phyloP scores from a whole-genome alignment of 331 rosid genomes.

The Malus hybrid region DNA sequence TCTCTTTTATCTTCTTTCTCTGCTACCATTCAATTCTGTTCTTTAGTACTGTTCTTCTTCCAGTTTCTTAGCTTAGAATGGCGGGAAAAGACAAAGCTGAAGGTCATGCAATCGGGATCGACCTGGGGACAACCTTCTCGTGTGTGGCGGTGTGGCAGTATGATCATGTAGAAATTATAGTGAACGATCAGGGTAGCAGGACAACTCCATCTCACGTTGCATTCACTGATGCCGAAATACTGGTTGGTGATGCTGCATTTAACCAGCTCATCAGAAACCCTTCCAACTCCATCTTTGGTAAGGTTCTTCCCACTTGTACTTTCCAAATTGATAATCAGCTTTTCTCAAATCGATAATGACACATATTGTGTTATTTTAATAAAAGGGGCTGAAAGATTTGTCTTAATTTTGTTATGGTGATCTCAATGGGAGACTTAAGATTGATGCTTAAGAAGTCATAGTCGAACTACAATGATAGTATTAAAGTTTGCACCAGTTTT shows the following conservation, averaged over 20 bases:
- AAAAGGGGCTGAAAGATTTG: no score
- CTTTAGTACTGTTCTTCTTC: not conserved
- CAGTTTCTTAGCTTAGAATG: not conserved
- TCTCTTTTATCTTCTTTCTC: no score
- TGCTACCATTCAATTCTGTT: not conserved
- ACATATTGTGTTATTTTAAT: no score
- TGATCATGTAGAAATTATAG: constrained; percentile 45
- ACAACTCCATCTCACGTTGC: constrained; percentile 54
- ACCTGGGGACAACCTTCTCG: constrained; percentile 50
- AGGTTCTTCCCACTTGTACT: not conserved
- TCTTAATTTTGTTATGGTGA: no score
- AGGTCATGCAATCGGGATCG: not conserved
- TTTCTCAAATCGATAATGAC: not conserved
- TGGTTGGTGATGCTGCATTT: constrained; percentile 54
- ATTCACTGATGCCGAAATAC: constrained; percentile 41
- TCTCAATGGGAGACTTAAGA: no score
- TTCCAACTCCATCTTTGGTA: constrained; percentile 48
- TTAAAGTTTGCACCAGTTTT: no score
- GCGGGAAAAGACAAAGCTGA: not conserved
- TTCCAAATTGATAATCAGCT: not conserved
- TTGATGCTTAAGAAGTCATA: no score
- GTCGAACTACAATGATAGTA: no score
- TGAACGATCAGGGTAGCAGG: constrained; percentile 47
- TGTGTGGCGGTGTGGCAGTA: constrained; percentile 67
- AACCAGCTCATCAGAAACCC: constrained; percentile 67